A percentile compares a stretch with the other conserved stretches of the same genome.
phyloP scores from a whole-genome alignment of 129 eudicot genomes.

The Cynara cardunculus region DNA sequence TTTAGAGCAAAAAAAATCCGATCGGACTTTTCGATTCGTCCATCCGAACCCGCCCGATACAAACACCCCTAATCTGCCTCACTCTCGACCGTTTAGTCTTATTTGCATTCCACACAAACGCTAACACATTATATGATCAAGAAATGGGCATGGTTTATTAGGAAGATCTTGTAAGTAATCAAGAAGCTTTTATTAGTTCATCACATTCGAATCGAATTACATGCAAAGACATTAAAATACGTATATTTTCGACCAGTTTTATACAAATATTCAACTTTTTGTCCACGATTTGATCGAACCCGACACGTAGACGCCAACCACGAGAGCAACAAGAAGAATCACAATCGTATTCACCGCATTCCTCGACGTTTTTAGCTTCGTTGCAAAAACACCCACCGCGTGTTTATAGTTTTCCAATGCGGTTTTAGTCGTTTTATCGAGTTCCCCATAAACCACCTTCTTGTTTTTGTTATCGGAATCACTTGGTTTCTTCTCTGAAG shows the following conservation, averaged over 20 bases:
- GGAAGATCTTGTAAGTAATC: background rate
- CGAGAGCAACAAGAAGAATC: conserved; percentile 37
- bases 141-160: background rate
- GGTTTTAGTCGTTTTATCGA: conserved; percentile 9
- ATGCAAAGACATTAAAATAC: background rate
- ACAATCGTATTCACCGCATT: conserved; percentile 30
- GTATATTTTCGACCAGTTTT: background rate
- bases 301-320: conserved; percentile 40
- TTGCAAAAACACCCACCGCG: conserved; percentile 23
- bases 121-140: background rate
- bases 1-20: no score
- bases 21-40: no score
- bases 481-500: conserved; percentile 1
- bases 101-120: background rate
- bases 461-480: conserved; percentile 7
- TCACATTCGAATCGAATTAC: conserved; percentile 9
- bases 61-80: no score
- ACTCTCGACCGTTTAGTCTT: background rate
- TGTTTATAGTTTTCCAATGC: conserved; percentile 21
- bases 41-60: no score
- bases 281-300: conserved; percentile 29
- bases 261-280: background rate
- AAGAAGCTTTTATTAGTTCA: conserved; percentile 2
- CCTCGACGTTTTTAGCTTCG: conserved; percentile 40
- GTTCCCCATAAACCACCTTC: conserved; percentile 4